A percentile compares a stretch with the other conserved stretches of the same genome.
phyloP scores from a whole-genome alignment of 2,329 filamentous ascomycete species.

The Alternaria panax region DNA sequence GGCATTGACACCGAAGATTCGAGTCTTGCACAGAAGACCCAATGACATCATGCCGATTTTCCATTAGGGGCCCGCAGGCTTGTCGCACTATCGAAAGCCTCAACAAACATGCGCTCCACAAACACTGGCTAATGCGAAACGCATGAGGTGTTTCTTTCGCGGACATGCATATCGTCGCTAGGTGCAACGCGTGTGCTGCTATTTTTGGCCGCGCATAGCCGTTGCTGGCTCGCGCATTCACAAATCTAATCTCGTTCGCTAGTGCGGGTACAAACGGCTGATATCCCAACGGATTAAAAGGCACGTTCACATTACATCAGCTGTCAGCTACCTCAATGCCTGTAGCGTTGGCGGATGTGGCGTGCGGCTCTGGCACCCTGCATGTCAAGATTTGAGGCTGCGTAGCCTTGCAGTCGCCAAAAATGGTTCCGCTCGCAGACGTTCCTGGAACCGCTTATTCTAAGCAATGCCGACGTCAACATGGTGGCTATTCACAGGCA shows the following conservation, averaged over 20 bases:
- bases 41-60: conserved; percentile 10
- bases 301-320: neutral
- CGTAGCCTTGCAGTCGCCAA: conserved; percentile 22
- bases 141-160: neutral
- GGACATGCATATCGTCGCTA: neutral
- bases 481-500: neutral
- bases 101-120: conserved; percentile 7
- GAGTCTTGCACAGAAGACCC: neutral
- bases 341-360: conserved; percentile 18
- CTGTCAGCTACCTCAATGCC: neutral
- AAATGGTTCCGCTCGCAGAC: conserved; percentile 9
- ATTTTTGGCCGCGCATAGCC: neutral
- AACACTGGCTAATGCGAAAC: conserved; percentile 1
- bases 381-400: neutral
- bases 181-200: neutral
- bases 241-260: neutral
- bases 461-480: neutral
- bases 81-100: conserved; percentile 5
- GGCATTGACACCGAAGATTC: neutral
- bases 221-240: neutral
- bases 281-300: neutral
- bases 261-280: neutral
- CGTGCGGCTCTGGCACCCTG: conserved; percentile 22
- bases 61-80: neutral
- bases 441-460: neutral